Percentiles rank a stretch among this genome's conserved stretches.
Conservation (phyloP, 2,329 filamentous ascomycete genomes). For the Cladosporium sp. region DNA sequence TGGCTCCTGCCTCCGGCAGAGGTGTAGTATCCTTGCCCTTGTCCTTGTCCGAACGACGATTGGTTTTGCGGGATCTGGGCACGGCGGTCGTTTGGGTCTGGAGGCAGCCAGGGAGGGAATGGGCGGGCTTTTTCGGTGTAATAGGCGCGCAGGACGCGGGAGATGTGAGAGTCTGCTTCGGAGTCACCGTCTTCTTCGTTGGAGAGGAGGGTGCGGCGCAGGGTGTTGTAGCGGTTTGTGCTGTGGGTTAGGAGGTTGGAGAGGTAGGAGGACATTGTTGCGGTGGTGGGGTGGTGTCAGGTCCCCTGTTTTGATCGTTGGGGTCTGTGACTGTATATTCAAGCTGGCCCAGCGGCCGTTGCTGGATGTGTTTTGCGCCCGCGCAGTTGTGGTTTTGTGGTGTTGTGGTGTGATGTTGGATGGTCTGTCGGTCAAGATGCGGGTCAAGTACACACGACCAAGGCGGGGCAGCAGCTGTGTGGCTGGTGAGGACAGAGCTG, state of each 20-base stretch:
- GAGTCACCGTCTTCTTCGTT: slow-evolving; percentile 52
- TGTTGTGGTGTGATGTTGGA: background rate
- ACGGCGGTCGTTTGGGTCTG: slow-evolving; percentile 72
- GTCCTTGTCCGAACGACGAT: too few relatives aligned
- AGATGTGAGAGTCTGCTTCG: slow-evolving; percentile 90
- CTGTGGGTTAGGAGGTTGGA: slow-evolving; percentile 61
- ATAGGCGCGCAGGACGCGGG: slow-evolving; percentile 86
- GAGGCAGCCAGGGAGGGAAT: slow-evolving; percentile 82
- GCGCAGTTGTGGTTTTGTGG: background rate
- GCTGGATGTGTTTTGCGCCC: background rate
- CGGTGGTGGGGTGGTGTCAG: background rate
- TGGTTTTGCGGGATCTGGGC: slow-evolving; percentile 36
- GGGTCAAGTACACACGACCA: too few relatives aligned
- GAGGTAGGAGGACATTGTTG: slow-evolving; percentile 73
- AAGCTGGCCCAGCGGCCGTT: background rate
- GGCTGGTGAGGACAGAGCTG: background rate
- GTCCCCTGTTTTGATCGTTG: background rate
- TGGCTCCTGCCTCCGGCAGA: slow-evolving; percentile 30
- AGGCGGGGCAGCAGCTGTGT: background rate
- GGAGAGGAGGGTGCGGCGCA: slow-evolving; percentile 64
- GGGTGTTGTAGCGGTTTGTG: slow-evolving; percentile 54
- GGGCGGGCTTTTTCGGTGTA: slow-evolving; percentile 82
- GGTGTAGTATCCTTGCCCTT: slow-evolving; percentile 28
- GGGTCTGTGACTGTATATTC: background rate
- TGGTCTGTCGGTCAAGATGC: background rate